phyloP scores from a whole-genome alignment of 1,139 yeast genomes.

The Suhomyces atakaporum region DNA sequence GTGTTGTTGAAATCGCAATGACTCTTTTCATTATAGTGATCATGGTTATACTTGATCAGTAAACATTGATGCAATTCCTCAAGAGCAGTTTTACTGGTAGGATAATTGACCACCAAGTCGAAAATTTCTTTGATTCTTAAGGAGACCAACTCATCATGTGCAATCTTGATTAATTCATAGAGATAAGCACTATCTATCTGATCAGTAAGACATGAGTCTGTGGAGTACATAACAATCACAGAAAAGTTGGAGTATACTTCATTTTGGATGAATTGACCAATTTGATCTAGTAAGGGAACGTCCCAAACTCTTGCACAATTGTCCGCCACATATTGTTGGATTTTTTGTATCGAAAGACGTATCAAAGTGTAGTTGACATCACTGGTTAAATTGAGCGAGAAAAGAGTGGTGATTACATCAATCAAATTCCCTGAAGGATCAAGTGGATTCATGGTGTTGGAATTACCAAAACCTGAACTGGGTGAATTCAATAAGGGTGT shows the following conservation, averaged over 20 bases:
- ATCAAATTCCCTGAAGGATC: slow-evolving; percentile 11
- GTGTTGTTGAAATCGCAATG: slow-evolving; percentile 7
- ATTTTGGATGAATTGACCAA: slow-evolving; percentile 40
- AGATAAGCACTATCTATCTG: slow-evolving; percentile 20
- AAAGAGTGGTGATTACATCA: slow-evolving; percentile 21
- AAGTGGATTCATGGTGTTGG: slow-evolving; percentile 1
- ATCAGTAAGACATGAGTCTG: slow-evolving; percentile 18
- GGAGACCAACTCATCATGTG: slow-evolving; percentile 48
- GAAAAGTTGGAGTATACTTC: slow-evolving; percentile 44
- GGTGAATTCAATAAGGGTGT: slow-evolving; percentile 5
- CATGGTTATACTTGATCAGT: slow-evolving; percentile 24
- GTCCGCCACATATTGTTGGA: slow-evolving; percentile 36
- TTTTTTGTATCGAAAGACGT: slow-evolving; percentile 41
- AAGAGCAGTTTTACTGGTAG: slow-evolving; percentile 59
- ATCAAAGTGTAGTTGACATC: slow-evolving; percentile 43
- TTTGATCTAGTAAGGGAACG: slow-evolving; percentile 36
- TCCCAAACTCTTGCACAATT: slow-evolving; percentile 46
- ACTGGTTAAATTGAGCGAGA: slow-evolving; percentile 32
- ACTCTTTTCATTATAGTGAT: slow-evolving; percentile 12
- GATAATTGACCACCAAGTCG: slow-evolving; percentile 60
- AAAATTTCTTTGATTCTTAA: slow-evolving; percentile 66
- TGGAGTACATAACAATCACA: slow-evolving; percentile 24
- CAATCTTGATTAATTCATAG: slow-evolving; percentile 38
- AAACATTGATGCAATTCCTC: slow-evolving; percentile 61
- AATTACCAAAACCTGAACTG: no score